A percentile compares a stretch with the other conserved stretches of the same genome.
Conservation (phyloP, 768 basidiomycete genomes). For the Calocera cornea region DNA sequence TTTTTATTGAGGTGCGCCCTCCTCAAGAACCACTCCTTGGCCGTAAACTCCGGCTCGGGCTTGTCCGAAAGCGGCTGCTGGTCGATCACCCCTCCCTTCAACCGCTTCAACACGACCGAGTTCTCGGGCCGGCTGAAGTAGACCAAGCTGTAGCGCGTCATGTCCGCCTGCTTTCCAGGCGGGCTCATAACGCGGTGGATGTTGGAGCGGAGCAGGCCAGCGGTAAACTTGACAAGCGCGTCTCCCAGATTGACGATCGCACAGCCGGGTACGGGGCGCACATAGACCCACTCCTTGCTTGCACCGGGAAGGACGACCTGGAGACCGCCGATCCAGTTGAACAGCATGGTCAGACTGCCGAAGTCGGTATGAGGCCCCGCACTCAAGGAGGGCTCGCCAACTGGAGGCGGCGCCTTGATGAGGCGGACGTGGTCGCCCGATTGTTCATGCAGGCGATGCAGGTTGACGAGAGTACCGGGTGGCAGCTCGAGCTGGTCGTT, state of each 20-base stretch:
- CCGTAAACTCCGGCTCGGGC: background rate
- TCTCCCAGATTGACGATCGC: conserved; percentile 53
- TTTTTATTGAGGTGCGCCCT: background rate
- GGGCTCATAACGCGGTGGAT: conserved; percentile 50
- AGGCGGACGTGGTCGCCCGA: conserved; percentile 1
- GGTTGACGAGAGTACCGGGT: background rate
- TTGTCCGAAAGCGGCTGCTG: background rate
- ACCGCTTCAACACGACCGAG: conserved; percentile 36
- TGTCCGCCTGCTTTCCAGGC: conserved; percentile 39
- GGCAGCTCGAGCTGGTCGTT: background rate
- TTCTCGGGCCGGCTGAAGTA: conserved; percentile 55
- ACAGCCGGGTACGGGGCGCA: conserved; percentile 39
- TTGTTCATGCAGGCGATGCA: background rate
- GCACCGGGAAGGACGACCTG: conserved; percentile 2
- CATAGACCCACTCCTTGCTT: conserved; percentile 2
- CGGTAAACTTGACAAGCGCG: conserved; percentile 46
- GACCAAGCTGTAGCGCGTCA: conserved; percentile 51
- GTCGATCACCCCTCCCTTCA: conserved; percentile 16
- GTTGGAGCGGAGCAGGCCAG: conserved; percentile 50
- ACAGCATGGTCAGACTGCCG: background rate
- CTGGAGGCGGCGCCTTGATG: background rate
- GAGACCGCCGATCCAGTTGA: background rate
- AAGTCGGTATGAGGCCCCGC: background rate
- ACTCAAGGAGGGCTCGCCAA: background rate
- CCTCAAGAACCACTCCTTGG: conserved; percentile 3